These are phyloP conservation scores for Aspergillus hancockii DNA, from an alignment of 495 filamentous ascomycete species.

Conservation along the genomic window DNA sequence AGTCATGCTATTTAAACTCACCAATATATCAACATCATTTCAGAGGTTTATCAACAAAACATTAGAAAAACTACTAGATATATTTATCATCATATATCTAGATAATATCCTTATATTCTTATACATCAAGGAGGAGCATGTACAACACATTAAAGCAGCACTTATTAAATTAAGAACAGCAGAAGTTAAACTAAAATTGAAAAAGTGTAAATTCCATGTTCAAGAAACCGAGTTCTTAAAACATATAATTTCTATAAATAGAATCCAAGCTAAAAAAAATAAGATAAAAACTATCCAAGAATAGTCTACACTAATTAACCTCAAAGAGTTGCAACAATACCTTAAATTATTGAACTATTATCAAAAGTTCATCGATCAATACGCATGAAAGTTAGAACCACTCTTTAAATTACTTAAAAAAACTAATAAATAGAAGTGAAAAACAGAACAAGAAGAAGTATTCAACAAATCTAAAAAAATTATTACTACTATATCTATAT, in stretches of 20 bases:
- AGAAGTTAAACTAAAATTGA: slow-evolving; percentile 18
- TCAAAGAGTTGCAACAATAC: slow-evolving; percentile 26
- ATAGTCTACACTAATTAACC: slow-evolving; percentile 17
- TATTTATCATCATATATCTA: slow-evolving; percentile 33
- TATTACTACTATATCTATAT: slow-evolving; percentile 6
- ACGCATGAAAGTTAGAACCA: too few species aligned
- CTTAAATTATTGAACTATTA: slow-evolving; percentile 36
- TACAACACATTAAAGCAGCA: slow-evolving; percentile 21
- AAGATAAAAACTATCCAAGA: slow-evolving; percentile 23
- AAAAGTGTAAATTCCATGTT: slow-evolving; percentile 33
- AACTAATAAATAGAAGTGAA: too few species aligned
- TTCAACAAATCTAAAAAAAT: too few species aligned
- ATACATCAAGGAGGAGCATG: slow-evolving; percentile 26
- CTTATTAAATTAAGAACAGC: slow-evolving; percentile 16
- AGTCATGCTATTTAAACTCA: slow-evolving; percentile 23
- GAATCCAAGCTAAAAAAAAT: slow-evolving; percentile 20
- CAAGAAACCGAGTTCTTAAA: slow-evolving; percentile 23
- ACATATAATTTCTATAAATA: slow-evolving; percentile 22
- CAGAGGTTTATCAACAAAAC: too few species aligned
- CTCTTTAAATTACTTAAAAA: too few species aligned
- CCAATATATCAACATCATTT: slow-evolving; percentile 17
- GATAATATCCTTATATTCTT: slow-evolving; percentile 40
- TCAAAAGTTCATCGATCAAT: slow-evolving; percentile 27
- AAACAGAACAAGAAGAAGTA: too few species aligned
- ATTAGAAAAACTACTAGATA: slow-evolving; percentile 15